Evolutionary conservation across 2,329 filamentous ascomycete species (phyloP).

Genomic region (Raffaelea deltoideospora): DNA sequence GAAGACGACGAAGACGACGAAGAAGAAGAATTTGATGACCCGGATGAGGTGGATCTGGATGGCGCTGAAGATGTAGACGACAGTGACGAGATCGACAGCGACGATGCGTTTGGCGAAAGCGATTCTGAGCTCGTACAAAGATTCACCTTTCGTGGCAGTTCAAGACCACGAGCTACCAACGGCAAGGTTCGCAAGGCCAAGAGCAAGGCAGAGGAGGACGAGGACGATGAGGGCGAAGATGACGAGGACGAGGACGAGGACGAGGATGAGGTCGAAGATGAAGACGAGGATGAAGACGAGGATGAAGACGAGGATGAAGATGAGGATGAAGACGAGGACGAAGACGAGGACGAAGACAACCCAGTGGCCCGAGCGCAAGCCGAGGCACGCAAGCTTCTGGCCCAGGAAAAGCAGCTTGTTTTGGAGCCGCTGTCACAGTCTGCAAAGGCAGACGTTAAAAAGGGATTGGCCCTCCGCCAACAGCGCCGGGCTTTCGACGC

Average conservation of each 20-base stretch:
- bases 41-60: constrained; percentile 37
- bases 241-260: constrained; percentile 18
- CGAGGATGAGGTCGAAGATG: constrained; percentile 19
- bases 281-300: constrained; percentile 19
- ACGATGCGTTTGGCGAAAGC: constrained; percentile 63
- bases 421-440: constrained; percentile 46
- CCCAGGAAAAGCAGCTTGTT: constrained; percentile 50
- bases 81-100: constrained; percentile 44
- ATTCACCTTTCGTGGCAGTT: constrained; percentile 50
- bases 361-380: constrained; percentile 26
- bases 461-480: constrained; percentile 71
- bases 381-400: constrained; percentile 53
- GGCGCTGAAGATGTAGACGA: constrained; percentile 29
- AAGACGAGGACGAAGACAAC: constrained; percentile 14
- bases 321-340: constrained; percentile 16
- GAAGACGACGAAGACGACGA: constrained; percentile 22
- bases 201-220: constrained; percentile 24
- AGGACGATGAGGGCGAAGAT: constrained; percentile 13
- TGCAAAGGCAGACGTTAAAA: constrained; percentile 62
- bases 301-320: constrained; percentile 34
- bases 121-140: constrained; percentile 71
- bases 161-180: constrained; percentile 26
- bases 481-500: constrained; percentile 80
- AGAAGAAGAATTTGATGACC: constrained; percentile 33
- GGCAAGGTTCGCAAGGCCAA: constrained; percentile 21